Evolutionary conservation across 148 eudicot species (phyloP).

Genomic region (Arbutus unedo): DNA sequence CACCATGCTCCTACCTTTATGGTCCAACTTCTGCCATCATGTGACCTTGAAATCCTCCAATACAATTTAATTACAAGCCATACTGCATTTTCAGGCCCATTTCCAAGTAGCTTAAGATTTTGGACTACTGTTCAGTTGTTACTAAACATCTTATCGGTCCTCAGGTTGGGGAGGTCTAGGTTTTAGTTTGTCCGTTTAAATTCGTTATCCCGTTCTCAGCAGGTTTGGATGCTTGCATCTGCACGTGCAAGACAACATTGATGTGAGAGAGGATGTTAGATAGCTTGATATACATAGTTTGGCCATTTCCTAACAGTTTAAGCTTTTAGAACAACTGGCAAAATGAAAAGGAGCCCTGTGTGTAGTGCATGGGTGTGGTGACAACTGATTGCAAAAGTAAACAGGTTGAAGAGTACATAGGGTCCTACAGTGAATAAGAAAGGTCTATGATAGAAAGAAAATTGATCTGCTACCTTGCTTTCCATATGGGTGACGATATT

Average conservation of each 20-base stretch:
- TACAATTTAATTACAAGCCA: background rate
- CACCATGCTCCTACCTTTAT: background rate
- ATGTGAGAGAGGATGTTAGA: background rate
- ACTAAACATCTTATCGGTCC: background rate
- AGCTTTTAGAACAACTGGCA: background rate
- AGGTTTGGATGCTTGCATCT: background rate
- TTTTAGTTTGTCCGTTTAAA: background rate
- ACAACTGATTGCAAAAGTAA: background rate
- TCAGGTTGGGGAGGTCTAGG: background rate
- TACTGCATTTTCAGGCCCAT: background rate
- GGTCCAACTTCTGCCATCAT: background rate
- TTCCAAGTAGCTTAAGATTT: background rate
- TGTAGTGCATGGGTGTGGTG: background rate
- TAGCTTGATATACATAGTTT: background rate
- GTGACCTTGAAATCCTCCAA: background rate
- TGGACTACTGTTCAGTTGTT: background rate
- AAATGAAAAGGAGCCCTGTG: background rate
- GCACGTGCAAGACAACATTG: background rate
- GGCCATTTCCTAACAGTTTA: background rate
- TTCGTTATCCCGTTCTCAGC: background rate
- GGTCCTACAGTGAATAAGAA: background rate
- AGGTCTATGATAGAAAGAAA: background rate
- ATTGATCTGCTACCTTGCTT: conserved; percentile 55
- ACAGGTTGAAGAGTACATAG: background rate
- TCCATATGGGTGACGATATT: conserved; percentile 51